Evolutionary conservation across 305 asterid genomes (phyloP), one percentile per base, ranked within the genome.

Genomic region (Ajuga reptans): DNA sequence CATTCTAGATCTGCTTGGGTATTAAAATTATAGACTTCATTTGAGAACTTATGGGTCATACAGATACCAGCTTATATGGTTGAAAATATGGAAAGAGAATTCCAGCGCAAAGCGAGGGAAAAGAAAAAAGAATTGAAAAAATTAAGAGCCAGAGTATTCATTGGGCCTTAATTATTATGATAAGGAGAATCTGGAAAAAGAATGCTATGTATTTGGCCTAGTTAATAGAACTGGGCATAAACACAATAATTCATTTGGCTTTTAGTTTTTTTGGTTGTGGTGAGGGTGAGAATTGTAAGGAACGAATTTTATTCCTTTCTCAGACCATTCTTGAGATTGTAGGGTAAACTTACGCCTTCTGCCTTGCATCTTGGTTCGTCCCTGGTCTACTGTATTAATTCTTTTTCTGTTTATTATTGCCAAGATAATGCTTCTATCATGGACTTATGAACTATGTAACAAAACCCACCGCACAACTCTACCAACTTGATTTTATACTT

Each of bases 1-100:
- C 37, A 45, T 37, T 64, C 37, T 63, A 56, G 81, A 72, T 75
- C 76, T 52, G 73, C 51, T 41, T 68, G 68, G 53, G 34, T 57
- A 51, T 67, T 53, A 34, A 66, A 33, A 45, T 27, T 45, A 29
- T 29, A 34, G 11, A 64, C 21, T 66, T 53, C 27, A 46, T 65
- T 52, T 6, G 31, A 10, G 46, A 58, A 14, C 14, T 70, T 34
- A 54, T 50, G 74, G 75, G 52, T 31, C 39, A 9, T 68, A 51
- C 5, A 14, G 16, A 34, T 15, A 31, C 69, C 61, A 69, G 64
- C 57, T 59, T 50, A 16, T 37, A 18, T 63, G 41, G n/a, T n/a
- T 51, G 57, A 42, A 55, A 55, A 52, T 65, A 34, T 41, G 63
- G 51, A 31, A 52, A 14, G 9, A 54, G 54, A 15, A 42, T 61